Evolutionary conservation across 2,329 filamentous ascomycete genomes (phyloP).

Genomic region (Penicillium sp.): DNA sequence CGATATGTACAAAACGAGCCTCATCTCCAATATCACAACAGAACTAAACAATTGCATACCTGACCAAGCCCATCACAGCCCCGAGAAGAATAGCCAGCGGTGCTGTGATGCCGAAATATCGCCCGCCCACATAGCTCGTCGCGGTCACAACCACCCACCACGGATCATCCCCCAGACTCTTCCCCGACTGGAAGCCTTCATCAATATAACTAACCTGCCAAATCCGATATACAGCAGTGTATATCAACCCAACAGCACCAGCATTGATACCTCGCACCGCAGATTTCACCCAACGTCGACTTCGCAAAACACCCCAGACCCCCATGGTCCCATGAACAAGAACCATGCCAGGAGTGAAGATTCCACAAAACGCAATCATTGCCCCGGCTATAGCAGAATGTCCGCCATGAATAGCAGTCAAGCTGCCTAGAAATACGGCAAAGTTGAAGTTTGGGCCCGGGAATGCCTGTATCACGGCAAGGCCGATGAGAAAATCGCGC

Average conservation of each 20-base stretch:
- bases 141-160: conserved; percentile 8
- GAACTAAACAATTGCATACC: not conserved
- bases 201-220: conserved; percentile 5
- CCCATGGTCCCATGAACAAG: not conserved
- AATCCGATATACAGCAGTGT: conserved; percentile 3
- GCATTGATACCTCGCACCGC: conserved; percentile 4
- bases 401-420: not conserved
- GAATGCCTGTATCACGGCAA: not conserved
- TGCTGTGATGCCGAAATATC: conserved; percentile 6
- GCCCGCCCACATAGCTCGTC: conserved; percentile 7
- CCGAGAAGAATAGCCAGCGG: conserved; percentile 5
- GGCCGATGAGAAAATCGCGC: not conserved
- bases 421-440: not conserved
- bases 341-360: not conserved
- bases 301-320: not conserved
- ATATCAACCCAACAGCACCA: conserved; percentile 2
- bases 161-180: conserved; percentile 5
- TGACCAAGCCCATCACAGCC: conserved; percentile 2
- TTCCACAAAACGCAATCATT: not conserved
- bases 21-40: not conserved
- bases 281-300: conserved; percentile 8
- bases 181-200: conserved; percentile 6
- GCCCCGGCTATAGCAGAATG: not conserved
- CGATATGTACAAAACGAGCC: too few relatives aligned
- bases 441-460: not conserved